Evolutionary conservation across 441 rosid species (phyloP).

Genomic region (Bruguiera hainesii): DNA sequence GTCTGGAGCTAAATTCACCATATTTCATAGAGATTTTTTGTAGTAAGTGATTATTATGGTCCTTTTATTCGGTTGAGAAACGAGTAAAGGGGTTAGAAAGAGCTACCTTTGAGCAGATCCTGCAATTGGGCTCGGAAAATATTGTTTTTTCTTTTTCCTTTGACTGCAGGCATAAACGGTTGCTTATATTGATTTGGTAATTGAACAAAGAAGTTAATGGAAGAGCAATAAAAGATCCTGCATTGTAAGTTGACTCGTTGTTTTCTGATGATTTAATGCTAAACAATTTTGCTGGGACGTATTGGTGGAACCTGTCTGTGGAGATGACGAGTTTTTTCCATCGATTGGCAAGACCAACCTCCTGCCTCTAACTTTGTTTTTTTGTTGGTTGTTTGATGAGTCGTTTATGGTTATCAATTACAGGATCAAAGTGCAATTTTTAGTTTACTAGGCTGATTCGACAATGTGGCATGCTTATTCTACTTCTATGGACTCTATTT

Average conservation of each 20-base stretch:
- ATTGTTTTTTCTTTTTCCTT: too few relatives aligned
- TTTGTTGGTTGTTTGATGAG: neutral
- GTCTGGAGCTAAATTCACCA: neutral
- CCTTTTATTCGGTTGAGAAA: too few relatives aligned
- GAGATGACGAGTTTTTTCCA: neutral
- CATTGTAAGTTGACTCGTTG: too few relatives aligned
- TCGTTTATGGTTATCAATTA: too few relatives aligned
- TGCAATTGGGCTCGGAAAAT: neutral
- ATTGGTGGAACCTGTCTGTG: neutral
- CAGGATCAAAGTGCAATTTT: too few relatives aligned
- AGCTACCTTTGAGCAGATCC: neutral
- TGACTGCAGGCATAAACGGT: neutral
- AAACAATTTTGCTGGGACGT: neutral
- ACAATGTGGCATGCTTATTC: too few relatives aligned
- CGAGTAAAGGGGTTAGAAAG: too few relatives aligned
- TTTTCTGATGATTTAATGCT: neutral
- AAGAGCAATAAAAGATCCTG: neutral
- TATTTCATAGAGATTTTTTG: constrained; percentile 1
- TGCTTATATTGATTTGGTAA: neutral
- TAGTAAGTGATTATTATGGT: neutral
- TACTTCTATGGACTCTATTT: neutral
- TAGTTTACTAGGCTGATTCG: too few relatives aligned
- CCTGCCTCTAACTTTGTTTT: too few relatives aligned
- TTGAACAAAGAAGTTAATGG: too few relatives aligned
- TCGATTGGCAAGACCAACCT: neutral